These are phyloP conservation scores for Aeschynomene evenia DNA, from an alignment of 306 rosid genomes.

Conservation along the genomic window DNA sequence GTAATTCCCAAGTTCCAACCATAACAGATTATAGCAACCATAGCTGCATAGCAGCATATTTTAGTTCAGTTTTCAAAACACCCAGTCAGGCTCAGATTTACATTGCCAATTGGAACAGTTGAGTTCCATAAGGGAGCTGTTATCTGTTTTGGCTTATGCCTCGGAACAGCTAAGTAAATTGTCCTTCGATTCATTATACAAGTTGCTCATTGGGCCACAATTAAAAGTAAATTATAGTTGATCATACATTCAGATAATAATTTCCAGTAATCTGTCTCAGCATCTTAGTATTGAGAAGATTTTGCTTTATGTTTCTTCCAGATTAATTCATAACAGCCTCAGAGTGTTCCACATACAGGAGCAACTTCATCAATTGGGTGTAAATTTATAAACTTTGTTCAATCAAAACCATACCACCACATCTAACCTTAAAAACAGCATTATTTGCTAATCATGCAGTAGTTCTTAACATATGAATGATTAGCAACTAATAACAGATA, in stretches of 20 bases:
- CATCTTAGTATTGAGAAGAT: neutral
- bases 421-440: neutral
- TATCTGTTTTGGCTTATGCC: neutral
- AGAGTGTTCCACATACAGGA: neutral
- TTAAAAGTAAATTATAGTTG: neutral
- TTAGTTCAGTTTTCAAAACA: neutral
- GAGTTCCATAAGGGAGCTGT: neutral
- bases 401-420: neutral
- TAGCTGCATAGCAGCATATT: neutral
- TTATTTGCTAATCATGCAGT: neutral
- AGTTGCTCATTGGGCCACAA: neutral
- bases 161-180: neutral
- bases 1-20: neutral
- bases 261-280: neutral
- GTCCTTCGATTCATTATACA: neutral
- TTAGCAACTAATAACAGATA: neutral
- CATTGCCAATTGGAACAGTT: neutral
- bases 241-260: neutral
- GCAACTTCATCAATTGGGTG: neutral
- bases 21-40: neutral
- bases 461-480: neutral
- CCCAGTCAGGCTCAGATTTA: neutral
- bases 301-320: neutral
- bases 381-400: neutral
- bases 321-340: neutral